Evolutionary conservation across 495 filamentous ascomycete genomes (phyloP).

Genomic region (Penicillium fimorum): DNA sequence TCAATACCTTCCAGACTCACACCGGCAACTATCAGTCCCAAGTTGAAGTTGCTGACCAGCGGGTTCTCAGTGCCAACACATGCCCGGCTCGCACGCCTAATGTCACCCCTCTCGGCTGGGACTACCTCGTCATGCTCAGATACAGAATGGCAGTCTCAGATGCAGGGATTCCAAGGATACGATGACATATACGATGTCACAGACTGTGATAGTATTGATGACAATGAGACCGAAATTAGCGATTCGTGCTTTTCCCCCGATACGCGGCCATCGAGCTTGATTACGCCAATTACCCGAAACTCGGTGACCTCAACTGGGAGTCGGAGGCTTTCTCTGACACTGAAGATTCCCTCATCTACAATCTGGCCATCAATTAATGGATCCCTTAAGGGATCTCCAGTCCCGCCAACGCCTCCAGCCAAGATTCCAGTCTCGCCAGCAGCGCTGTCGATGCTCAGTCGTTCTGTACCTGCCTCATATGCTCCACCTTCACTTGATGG

Average conservation of each 20-base stretch:
- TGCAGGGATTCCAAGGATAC: conserved; percentile 58
- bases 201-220: conserved; percentile 55
- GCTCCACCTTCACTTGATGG: conserved; percentile 87
- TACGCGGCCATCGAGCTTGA: conserved; percentile 41
- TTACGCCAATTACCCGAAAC: conserved; percentile 39
- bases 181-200: conserved; percentile 86
- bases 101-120: conserved; percentile 39
- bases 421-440: conserved; percentile 77
- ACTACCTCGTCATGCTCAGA: conserved; percentile 46
- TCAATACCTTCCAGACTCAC: conserved; percentile 8
- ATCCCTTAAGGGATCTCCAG: conserved; percentile 57
- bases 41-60: conserved; percentile 40
- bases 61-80: conserved; percentile 33
- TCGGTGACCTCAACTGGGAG: conserved; percentile 41
- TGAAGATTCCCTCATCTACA: conserved; percentile 70
- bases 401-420: conserved; percentile 72
- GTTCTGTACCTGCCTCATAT: conserved; percentile 67
- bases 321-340: conserved; percentile 58
- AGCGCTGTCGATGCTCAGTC: conserved; percentile 63
- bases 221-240: conserved; percentile 44
- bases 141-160: conserved; percentile 45
- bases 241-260: conserved; percentile 47
- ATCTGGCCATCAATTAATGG: conserved; percentile 57
- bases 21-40: conserved; percentile 26
- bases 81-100: conserved; percentile 30